These are phyloP conservation scores for Trametes pubescens DNA, from an alignment of 1,284 basidiomycete species.

Conservation along the genomic window DNA sequence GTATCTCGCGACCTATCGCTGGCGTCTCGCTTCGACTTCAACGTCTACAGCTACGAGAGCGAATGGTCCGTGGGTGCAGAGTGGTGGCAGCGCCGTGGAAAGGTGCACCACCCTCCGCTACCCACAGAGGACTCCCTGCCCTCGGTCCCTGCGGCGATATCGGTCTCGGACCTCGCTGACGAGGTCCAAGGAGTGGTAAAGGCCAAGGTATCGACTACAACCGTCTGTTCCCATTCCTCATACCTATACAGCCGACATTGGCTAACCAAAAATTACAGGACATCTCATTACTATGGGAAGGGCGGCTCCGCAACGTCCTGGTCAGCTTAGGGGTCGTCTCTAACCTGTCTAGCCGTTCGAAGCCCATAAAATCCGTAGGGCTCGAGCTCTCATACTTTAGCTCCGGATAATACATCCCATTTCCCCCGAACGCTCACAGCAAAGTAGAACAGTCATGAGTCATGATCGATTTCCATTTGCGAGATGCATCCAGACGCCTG, in stretches of 20 bases:
- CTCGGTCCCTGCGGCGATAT: background rate
- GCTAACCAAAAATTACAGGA: slow-evolving; percentile 58
- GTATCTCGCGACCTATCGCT: slow-evolving; percentile 89
- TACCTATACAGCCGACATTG: background rate
- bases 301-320: slow-evolving; percentile 88
- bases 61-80: slow-evolving; percentile 96
- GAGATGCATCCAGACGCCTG: slow-evolving; percentile 30
- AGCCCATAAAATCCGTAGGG: slow-evolving; percentile 88
- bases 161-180: slow-evolving; percentile 38
- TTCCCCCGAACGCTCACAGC: too few species aligned
- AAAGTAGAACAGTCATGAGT: slow-evolving; percentile 2
- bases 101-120: slow-evolving; percentile 27
- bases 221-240: slow-evolving; percentile 57
- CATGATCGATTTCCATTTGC: slow-evolving; percentile 21
- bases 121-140: slow-evolving; percentile 23
- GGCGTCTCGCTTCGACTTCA: slow-evolving; percentile 94
- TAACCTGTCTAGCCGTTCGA: slow-evolving; percentile 83
- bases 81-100: slow-evolving; percentile 83
- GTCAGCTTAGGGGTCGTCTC: slow-evolving; percentile 90
- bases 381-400: slow-evolving; percentile 94
- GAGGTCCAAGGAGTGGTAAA: slow-evolving; percentile 88
- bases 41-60: slow-evolving; percentile 96
- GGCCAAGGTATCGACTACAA: slow-evolving; percentile 87
- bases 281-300: slow-evolving; percentile 93
- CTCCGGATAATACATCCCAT: slow-evolving; percentile 56